phyloP scores from a whole-genome alignment of 2,329 filamentous ascomycete species.

The Pseudocercospora eumusae region DNA sequence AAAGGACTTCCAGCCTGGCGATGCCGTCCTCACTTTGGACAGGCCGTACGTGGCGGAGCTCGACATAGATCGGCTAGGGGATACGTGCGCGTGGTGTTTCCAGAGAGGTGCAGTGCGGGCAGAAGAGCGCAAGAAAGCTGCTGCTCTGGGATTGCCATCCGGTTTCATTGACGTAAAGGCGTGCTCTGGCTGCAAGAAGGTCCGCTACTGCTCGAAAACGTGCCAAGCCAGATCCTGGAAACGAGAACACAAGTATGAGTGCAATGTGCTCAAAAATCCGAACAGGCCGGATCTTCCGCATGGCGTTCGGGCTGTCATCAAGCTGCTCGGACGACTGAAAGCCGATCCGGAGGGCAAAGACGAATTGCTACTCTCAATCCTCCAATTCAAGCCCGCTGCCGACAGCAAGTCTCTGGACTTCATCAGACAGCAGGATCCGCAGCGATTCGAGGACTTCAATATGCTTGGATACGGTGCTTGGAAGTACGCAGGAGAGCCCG shows the following conservation, averaged over 20 bases:
- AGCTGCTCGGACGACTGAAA: constrained; percentile 47
- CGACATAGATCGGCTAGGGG: constrained; percentile 53
- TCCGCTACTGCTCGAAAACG: constrained; percentile 61
- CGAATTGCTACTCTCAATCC: constrained; percentile 29
- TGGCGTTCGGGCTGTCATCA: constrained; percentile 57
- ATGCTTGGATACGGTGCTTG: constrained; percentile 58
- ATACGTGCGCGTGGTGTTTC: constrained; percentile 62
- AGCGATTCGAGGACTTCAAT: constrained; percentile 52
- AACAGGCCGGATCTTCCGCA: constrained; percentile 51
- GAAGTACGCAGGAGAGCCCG: constrained; percentile 50
- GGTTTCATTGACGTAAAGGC: constrained; percentile 46
- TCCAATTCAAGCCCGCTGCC: constrained; percentile 30
- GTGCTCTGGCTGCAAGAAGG: constrained; percentile 60
- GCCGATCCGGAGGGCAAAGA: constrained; percentile 31
- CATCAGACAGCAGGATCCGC: constrained; percentile 45
- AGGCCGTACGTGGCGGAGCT: constrained; percentile 58
- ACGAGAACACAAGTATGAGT: constrained; percentile 61
- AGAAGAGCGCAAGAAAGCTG: constrained; percentile 36
- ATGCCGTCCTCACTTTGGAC: constrained; percentile 52
- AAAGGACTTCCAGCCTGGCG: constrained; percentile 50
- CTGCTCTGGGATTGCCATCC: constrained; percentile 37
- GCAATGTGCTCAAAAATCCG: constrained; percentile 52
- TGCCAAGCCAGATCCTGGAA: constrained; percentile 64
- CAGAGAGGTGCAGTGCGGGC: constrained; percentile 25
- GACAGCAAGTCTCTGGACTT: constrained; percentile 50